Percentiles rank a stretch among this genome's conserved stretches.
Evolutionary conservation across 2,329 filamentous ascomycete species (phyloP).

Genomic region (Diaporthe vexans): DNA sequence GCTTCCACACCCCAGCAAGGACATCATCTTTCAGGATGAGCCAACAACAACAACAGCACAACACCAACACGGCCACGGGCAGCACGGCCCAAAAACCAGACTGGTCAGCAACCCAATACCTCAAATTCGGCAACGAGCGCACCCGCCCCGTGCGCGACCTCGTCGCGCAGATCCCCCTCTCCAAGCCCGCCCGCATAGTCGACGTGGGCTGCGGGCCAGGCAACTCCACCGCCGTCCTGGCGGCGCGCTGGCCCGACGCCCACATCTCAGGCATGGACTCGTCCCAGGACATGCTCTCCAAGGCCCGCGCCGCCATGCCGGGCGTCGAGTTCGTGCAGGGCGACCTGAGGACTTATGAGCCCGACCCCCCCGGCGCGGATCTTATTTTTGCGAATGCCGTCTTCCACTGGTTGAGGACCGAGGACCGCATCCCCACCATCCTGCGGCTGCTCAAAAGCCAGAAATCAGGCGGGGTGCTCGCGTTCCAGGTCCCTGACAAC

Average conservation of each 20-base stretch:
- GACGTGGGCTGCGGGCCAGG: slow-evolving; percentile 74
- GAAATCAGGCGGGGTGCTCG: slow-evolving; percentile 62
- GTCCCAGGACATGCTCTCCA: slow-evolving; percentile 67
- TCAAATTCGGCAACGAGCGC: slow-evolving; percentile 67
- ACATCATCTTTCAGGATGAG: slow-evolving; percentile 30
- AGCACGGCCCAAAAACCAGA: slow-evolving; percentile 46
- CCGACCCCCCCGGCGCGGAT: slow-evolving; percentile 50
- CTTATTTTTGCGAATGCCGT: slow-evolving; percentile 70
- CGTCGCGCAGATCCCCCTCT: slow-evolving; percentile 60
- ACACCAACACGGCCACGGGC: slow-evolving; percentile 7
- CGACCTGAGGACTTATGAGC: slow-evolving; percentile 59
- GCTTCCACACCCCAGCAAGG: background rate
- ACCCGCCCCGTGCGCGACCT: slow-evolving; percentile 68
- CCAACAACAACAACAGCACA: slow-evolving; percentile 17
- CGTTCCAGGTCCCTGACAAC: slow-evolving; percentile 67
- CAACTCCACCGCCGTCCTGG: slow-evolving; percentile 67
- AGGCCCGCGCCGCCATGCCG: slow-evolving; percentile 58
- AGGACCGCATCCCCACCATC: slow-evolving; percentile 60
- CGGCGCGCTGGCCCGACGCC: slow-evolving; percentile 61
- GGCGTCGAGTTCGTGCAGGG: slow-evolving; percentile 59
- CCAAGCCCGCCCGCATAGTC: slow-evolving; percentile 59
- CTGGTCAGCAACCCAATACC: slow-evolving; percentile 71
- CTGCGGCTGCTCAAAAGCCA: slow-evolving; percentile 57
- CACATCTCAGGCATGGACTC: slow-evolving; percentile 66
- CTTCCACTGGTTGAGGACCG: slow-evolving; percentile 68